Percentiles rank a stretch among this genome's conserved stretches.
Conservation (phyloP, 768 basidiomycete species). For the Pleurotus giganteus region DNA sequence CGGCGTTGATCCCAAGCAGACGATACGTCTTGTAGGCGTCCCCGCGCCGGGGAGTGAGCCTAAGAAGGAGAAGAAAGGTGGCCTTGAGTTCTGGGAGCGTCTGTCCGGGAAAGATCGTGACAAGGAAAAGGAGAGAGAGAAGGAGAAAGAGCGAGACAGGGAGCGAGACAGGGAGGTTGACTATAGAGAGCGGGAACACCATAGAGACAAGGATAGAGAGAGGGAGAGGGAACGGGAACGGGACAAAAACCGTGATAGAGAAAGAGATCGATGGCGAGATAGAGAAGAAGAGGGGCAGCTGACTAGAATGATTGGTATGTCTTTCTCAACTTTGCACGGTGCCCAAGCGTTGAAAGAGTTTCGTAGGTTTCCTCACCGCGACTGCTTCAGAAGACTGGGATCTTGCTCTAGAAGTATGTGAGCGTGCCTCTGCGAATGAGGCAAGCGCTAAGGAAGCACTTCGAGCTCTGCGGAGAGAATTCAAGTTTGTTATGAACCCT, state of each 20-base stretch:
- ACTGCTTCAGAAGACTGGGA: conserved; percentile 82
- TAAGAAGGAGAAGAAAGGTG: conserved; percentile 49
- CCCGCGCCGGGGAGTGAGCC: conserved; percentile 22
- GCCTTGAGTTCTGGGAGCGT: conserved; percentile 46
- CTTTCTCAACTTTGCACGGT: neutral
- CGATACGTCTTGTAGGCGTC: conserved; percentile 8
- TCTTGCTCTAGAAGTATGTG: conserved; percentile 82
- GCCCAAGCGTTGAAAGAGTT: neutral
- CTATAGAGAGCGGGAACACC: conserved; percentile 27
- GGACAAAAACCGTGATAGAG: conserved; percentile 33
- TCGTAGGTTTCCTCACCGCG: conserved; percentile 69
- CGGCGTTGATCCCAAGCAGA: conserved; percentile 4
- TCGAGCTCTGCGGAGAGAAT: conserved; percentile 77
- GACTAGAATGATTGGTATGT: conserved; percentile 69
- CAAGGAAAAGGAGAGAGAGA: conserved; percentile 36
- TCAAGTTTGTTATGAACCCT: conserved; percentile 53
- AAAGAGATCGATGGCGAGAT: conserved; percentile 21
- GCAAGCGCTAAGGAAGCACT: conserved; percentile 80
- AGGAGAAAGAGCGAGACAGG: conserved; percentile 32
- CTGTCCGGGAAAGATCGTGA: conserved; percentile 20
- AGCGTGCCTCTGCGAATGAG: conserved; percentile 73
- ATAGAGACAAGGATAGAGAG: conserved; percentile 31
- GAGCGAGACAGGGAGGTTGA: conserved; percentile 35
- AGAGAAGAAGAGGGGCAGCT: conserved; percentile 45
- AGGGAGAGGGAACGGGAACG: conserved; percentile 37